Conservation (phyloP, 2,329 filamentous ascomycete genomes). For the Apiospora kogelbergensis region DNA sequence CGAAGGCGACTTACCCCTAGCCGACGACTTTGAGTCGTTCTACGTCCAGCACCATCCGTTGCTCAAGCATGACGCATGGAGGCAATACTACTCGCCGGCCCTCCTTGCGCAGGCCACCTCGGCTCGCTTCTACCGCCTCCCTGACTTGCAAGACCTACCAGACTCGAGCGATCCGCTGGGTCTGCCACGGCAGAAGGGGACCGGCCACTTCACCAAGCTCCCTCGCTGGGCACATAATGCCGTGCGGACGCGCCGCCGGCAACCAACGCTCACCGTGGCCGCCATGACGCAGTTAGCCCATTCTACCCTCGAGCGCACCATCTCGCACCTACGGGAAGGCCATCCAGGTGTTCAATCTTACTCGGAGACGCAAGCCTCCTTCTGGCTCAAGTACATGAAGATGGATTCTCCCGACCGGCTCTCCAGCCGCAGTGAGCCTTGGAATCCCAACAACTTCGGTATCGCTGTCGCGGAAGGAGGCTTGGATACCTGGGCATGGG, state of each 20-base stretch:
- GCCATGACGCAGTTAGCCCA: not conserved
- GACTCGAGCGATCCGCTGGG: constrained; percentile 1
- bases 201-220: not conserved
- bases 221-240: not conserved
- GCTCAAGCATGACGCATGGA: not conserved
- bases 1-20: not conserved
- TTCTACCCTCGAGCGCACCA: not conserved
- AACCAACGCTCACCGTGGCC: not conserved
- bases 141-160: not conserved
- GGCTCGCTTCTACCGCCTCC: constrained; percentile 5
- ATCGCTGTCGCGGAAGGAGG: not conserved
- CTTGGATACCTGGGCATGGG: not conserved
- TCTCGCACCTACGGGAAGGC: not conserved
- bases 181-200: not conserved
- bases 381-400: constrained; percentile 1
- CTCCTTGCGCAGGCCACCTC: not conserved
- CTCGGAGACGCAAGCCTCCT: not conserved
- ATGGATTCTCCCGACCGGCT: not conserved
- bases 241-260: not conserved
- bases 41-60: not conserved
- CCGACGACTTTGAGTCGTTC: not conserved
- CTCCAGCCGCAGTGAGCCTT: not conserved
- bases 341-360: not conserved
- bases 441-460: not conserved
- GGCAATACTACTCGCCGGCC: not conserved